Base-by-base conservation (phyloP, 73 alveolate genomes). In the Paramecium tetraurelia region DNA sequence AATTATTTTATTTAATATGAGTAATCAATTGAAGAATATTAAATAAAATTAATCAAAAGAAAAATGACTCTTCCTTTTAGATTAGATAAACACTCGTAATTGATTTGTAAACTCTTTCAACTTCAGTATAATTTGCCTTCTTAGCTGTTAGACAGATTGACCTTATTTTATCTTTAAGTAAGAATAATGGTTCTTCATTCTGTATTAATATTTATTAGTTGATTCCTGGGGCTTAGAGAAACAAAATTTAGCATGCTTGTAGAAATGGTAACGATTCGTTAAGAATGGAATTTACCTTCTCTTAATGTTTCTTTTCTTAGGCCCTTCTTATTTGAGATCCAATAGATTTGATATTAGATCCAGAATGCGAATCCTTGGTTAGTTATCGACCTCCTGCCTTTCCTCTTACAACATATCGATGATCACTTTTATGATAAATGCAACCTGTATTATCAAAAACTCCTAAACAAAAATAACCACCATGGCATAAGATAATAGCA, bases 311-410 rank as follows among this genome's bases (percentile, higher is more conserved):
- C 59, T 94, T 95, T 92, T 98, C 99, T 92, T 98, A 96, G 24
- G 95, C 99, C 95, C 99, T 97, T 85, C 99, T 95, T 95, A 98
- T 96, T 93, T 97, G 96, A 35, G 99, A 96, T 11, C 99, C 99
- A 40, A 96, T 97, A 33, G 99, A 96, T 35, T 95, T 85, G 86
- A 98, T 97, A 36, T 70, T 88, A 24, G 95, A 90, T 85, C 97
- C 97, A 7, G 97, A 59, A 41, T 84, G 80, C 41, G 96, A 94
- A 95, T 98, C 99, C 68, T 95, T 96, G 29, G 95, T 96, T 41
- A 97, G 59, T 92, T 98, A 97, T 77, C 99, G 94, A 48, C 95
- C 94, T 53, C 99, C 99, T 70, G 98, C 96, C 92, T 98, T 98
- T 83, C 95, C 95, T 63, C 99, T 95, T 16, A 93, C 96, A 2